These are phyloP conservation scores for Sporothrix dimorphospora DNA, from an alignment of 2,329 filamentous ascomycete genomes.

Conservation along the genomic window DNA sequence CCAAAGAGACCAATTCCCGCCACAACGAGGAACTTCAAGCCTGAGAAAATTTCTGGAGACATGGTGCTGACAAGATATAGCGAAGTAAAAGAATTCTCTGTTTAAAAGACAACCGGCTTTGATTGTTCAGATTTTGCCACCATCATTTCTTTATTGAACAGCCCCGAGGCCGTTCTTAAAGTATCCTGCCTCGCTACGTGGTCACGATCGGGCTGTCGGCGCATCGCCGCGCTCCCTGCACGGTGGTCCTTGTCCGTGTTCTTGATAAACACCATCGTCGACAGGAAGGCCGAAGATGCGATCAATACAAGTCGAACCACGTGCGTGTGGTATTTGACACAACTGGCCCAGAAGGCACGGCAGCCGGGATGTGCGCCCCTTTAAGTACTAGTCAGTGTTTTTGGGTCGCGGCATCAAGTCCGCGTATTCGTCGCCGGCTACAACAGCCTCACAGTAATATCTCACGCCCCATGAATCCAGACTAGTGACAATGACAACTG, in stretches of 20 bases:
- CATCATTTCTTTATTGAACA: no score
- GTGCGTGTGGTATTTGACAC: background rate
- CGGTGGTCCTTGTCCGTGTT: background rate
- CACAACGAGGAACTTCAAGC: background rate
- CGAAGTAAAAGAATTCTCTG: background rate
- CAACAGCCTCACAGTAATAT: background rate
- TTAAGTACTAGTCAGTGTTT: background rate
- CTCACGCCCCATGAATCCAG: background rate
- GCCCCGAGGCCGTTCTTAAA: background rate
- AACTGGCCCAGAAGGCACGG: background rate
- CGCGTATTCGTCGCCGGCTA: background rate
- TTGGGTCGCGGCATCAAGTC: constrained; percentile 9
- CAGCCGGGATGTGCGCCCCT: background rate
- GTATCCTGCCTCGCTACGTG: background rate
- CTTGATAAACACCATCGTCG: background rate
- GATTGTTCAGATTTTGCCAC: background rate
- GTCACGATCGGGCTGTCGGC: background rate
- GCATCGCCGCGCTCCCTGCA: background rate
- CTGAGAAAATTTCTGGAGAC: background rate
- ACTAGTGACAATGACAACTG: background rate
- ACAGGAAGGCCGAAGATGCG: background rate
- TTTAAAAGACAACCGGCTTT: background rate
- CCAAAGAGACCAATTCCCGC: background rate
- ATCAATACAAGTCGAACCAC: background rate
- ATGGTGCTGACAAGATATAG: background rate